Base-by-base conservation (phyloP, 495 filamentous ascomycete genomes). In the Cercophora sp. region DNA sequence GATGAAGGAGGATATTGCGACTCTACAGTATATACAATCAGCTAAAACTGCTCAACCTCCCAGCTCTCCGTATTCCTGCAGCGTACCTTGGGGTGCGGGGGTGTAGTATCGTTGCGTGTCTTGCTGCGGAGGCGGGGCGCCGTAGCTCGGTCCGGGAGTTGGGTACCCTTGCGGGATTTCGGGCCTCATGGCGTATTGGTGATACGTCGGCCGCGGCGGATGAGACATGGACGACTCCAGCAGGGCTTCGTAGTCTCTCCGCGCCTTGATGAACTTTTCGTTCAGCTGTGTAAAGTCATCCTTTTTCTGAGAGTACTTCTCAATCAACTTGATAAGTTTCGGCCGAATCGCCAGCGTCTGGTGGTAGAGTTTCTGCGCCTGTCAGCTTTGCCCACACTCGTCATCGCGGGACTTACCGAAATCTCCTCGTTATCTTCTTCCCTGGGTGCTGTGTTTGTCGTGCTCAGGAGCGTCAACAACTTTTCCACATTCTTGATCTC, bases 401-500 rank as follows among this genome's bases (percentile, higher is more conserved):
- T 16, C 18, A 6, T 19, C 16, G 5, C 1, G 2, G 35, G 13
- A 54, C 74, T n/a, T 74, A 84, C 83, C 29, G 89, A 96, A 48
- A 96, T 94, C 68, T 96, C 90, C 61, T 95, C 90, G 57, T 92
- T 95, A 58, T 95, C 90, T 61, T 87, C 85, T 32, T 88, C 85
- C 57, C 88, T 85, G 32, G 91, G 79, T 48, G 91, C 91, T 39
- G 89, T 86, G 66, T 87, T 92, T 41, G 88, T 89, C n/a, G 93
- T 92, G 71, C 94, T 97, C 68, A 98, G 68, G 41, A 98, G 70
- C 8, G 94, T 93, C 60, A 98, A 77, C 23, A 98, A 74, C 70
- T 96, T 97, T 75, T 97, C 93, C 19, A 98, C 93, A 60, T 96
- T 98, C 76, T 96, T 93, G 57, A 97, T 96, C 74, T 98, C 89